These are phyloP conservation scores for Cladosporium cucumerinum DNA, from an alignment of 2,329 filamentous ascomycete species.

Conservation along the genomic window DNA sequence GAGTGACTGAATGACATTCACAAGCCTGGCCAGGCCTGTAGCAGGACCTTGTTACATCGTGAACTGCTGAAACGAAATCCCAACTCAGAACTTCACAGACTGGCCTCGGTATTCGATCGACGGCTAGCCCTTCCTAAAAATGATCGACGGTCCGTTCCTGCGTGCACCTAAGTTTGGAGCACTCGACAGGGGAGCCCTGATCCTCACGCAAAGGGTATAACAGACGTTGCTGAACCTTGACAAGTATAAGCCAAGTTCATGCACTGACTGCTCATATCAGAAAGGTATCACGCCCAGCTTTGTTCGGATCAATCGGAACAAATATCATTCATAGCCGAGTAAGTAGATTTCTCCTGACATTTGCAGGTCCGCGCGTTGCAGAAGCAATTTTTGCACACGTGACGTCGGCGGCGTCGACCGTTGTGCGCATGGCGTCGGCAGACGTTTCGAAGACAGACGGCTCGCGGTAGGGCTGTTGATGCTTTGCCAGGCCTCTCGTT, in stretches of 20 bases:
- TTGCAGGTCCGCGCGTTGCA: constrained; percentile 15
- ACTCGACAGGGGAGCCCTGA: constrained; percentile 8
- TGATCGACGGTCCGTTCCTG: constrained; percentile 8
- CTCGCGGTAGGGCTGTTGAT: background rate
- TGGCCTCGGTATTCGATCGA: constrained; percentile 8
- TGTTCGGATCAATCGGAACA: background rate
- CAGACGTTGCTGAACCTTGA: background rate
- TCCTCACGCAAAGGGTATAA: background rate
- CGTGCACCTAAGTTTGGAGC: background rate
- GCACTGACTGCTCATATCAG: background rate
- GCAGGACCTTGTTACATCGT: background rate
- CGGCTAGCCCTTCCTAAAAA: constrained; percentile 9
- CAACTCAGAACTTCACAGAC: constrained; percentile 10
- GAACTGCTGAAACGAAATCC: background rate
- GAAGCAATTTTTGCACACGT: background rate
- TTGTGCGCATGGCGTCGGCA: constrained; percentile 1
- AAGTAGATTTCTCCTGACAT: background rate
- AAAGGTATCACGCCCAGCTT: background rate
- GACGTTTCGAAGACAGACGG: background rate
- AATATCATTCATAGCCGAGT: background rate
- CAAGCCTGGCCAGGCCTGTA: background rate
- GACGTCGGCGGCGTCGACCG: constrained; percentile 9
- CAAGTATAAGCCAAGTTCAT: background rate
- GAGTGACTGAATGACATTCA: background rate
- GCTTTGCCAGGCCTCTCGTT: background rate